Percentiles rank a stretch among this genome's conserved stretches.
phyloP scores from a whole-genome alignment of 2,329 filamentous ascomycete genomes.

The Nectriaceae sp. region DNA sequence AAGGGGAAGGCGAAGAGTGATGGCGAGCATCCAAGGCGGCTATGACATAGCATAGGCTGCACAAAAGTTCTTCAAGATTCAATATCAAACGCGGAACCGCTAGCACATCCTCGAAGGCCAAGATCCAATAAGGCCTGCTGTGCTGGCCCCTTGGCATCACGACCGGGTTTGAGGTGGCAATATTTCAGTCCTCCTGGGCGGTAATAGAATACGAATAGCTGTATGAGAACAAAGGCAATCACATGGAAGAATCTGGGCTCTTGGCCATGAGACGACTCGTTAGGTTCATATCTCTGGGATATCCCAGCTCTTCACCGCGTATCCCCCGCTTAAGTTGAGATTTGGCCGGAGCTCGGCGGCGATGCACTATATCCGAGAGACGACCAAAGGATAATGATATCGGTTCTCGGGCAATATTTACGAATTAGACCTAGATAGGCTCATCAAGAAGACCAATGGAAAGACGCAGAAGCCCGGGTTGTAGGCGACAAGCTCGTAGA shows the following conservation, averaged over 20 bases:
- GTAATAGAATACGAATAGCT: no score
- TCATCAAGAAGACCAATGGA: background rate
- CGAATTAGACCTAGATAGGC: background rate
- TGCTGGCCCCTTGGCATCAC: background rate
- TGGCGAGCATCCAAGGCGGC: conserved; percentile 6
- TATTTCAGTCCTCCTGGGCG: no score
- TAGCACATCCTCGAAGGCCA: background rate
- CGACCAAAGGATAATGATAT: background rate
- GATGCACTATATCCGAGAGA: background rate
- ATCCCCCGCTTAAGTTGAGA: background rate
- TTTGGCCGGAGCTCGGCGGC: background rate
- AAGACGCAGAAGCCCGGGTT: conserved; percentile 3
- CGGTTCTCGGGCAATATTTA: background rate
- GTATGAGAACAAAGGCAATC: no score
- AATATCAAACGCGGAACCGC: background rate
- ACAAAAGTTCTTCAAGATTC: conserved; percentile 25
- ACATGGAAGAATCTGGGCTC: background rate
- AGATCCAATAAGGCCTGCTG: background rate
- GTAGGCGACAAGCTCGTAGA: conserved; percentile 10
- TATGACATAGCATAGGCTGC: conserved; percentile 4
- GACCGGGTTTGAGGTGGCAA: no score
- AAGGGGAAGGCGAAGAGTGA: conserved; percentile 23
- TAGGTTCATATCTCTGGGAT: background rate
- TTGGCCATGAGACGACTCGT: background rate
- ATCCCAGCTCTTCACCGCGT: background rate